Evolutionary conservation across 1,139 yeast species (phyloP).

Genomic region (Torulaspora globosa): DNA sequence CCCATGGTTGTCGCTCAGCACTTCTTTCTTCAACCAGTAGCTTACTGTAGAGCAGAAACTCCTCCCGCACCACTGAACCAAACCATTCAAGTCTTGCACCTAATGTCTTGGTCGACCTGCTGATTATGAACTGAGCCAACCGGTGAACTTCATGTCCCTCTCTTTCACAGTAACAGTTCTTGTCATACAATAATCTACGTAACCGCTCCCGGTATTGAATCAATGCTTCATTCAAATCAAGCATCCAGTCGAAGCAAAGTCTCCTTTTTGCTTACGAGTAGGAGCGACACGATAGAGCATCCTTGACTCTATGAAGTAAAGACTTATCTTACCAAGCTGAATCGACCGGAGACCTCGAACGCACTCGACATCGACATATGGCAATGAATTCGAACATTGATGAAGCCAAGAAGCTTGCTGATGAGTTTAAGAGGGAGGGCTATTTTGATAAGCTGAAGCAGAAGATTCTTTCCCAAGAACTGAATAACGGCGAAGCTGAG

Average conservation of each 20-base stretch:
- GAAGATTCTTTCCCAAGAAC: conserved; percentile 21
- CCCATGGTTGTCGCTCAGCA: conserved; percentile 3
- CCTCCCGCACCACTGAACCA: background rate
- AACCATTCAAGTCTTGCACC: background rate
- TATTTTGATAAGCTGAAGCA: conserved; percentile 32
- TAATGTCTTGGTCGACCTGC: background rate
- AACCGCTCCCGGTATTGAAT: background rate
- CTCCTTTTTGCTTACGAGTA: background rate
- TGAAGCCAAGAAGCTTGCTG: conserved; percentile 31
- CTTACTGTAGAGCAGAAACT: background rate
- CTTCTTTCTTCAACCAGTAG: background rate
- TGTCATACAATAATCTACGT: background rate
- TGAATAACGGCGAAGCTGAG: conserved; percentile 2
- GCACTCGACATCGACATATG: too few relatives aligned
- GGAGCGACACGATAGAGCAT: background rate
- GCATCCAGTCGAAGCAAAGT: background rate
- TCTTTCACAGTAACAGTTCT: background rate
- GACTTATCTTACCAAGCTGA: background rate
- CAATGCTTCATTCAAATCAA: background rate
- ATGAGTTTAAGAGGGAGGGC: conserved; percentile 33
- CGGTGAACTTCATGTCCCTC: background rate
- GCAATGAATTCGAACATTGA: conserved; percentile 16
- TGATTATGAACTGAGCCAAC: background rate
- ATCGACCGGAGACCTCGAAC: background rate
- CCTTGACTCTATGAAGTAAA: background rate